These are phyloP conservation scores for Stephanodiscus triporus DNA, from an alignment of 108 stramenopile genomes.

Conservation along the genomic window DNA sequence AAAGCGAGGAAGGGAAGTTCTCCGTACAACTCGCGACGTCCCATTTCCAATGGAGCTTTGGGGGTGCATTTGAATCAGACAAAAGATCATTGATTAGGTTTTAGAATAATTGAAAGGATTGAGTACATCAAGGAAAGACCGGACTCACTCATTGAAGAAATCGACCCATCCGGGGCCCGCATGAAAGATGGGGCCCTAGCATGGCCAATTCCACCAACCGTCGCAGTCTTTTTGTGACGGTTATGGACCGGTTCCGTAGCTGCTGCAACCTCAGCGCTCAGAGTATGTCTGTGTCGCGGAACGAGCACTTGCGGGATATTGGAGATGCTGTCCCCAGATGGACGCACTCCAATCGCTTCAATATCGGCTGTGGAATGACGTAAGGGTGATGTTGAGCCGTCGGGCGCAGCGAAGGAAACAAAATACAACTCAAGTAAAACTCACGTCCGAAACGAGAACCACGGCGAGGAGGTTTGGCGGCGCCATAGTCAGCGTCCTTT, in stretches of 20 bases:
- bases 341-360: slow-evolving; percentile 15
- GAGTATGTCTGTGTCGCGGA: slow-evolving; percentile 29
- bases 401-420: neutral
- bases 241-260: neutral
- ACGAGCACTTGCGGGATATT: slow-evolving; percentile 32
- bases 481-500: slow-evolving; percentile 7
- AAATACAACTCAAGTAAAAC: neutral
- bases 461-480: neutral
- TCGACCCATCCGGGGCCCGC: slow-evolving; percentile 31
- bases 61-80: slow-evolving; percentile 4
- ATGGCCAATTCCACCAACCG: neutral
- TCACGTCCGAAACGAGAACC: slow-evolving; percentile 11
- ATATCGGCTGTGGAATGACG: slow-evolving; percentile 9
- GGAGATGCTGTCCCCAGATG: slow-evolving; percentile 26
- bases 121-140: too few relatives aligned
- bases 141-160: slow-evolving; percentile 19
- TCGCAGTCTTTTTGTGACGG: neutral
- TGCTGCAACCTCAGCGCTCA: slow-evolving; percentile 22
- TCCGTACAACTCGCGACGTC: slow-evolving; percentile 81
- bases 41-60: slow-evolving; percentile 70
- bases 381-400: neutral
- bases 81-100: too few relatives aligned
- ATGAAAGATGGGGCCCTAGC: slow-evolving; percentile 35
- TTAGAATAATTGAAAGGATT: too few relatives aligned
- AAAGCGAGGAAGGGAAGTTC: slow-evolving; percentile 84